phyloP scores from a whole-genome alignment of 2,329 filamentous ascomycete genomes.

The Immersiporthe knoxdaviesiana region DNA sequence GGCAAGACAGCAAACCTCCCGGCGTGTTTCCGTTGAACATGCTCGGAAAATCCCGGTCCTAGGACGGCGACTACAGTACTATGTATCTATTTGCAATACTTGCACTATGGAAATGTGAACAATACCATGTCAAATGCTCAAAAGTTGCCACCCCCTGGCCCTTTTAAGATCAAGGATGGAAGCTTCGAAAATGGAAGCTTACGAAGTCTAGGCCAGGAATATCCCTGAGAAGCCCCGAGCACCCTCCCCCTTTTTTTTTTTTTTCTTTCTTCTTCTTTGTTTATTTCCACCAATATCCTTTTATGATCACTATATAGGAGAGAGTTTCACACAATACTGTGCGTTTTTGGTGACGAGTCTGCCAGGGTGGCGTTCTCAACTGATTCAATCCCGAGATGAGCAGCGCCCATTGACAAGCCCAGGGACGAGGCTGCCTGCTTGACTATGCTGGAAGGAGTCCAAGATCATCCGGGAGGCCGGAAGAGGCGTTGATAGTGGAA shows the following conservation, averaged over 20 bases:
- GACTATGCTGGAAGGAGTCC: neutral
- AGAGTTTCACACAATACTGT: neutral
- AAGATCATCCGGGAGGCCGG: neutral
- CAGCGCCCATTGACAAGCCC: neutral
- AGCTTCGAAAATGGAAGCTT: slow-evolving; percentile 3
- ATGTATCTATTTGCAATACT: neutral
- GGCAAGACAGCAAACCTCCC: neutral
- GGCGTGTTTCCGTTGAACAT: neutral
- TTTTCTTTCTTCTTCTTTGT: neutral
- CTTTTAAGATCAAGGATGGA: neutral
- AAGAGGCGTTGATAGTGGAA: neutral
- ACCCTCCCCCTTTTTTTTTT: neutral
- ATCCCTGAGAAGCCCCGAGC: neutral
- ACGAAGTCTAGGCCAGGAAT: neutral
- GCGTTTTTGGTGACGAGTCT: neutral
- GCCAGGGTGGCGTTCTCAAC: neutral
- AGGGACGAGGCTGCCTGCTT: neutral
- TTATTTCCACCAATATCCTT: slow-evolving; percentile 4
- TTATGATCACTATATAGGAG: neutral
- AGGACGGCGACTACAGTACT: neutral
- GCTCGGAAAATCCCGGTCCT: neutral
- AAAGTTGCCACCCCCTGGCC: neutral
- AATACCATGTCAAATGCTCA: neutral
- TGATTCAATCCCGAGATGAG: neutral
- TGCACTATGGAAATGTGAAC: neutral